Conservation (phyloP, 371 early-diverging fungal genomes). For the Batrachochytrium dendrobatidis region DNA sequence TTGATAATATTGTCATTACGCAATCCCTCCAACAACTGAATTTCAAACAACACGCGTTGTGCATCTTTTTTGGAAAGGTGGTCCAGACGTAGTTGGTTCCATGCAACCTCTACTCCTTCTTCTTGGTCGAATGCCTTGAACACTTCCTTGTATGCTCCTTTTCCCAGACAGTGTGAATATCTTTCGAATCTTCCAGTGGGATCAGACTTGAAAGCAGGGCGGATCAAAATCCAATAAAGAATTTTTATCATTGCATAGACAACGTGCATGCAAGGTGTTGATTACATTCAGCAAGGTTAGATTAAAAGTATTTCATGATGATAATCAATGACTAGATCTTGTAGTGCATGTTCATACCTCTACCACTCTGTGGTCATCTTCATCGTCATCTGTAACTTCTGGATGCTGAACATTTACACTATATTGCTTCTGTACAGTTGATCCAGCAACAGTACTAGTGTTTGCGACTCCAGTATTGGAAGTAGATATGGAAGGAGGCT, state of each 20-base stretch:
- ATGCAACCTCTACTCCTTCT: constrained; percentile 55
- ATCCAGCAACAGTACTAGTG: too few species aligned
- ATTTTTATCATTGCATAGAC: neutral
- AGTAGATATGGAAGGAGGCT: too few species aligned
- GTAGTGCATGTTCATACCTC: neutral
- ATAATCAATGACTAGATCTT: neutral
- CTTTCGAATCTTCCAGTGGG: neutral
- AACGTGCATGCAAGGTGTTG: too few species aligned
- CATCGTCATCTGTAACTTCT: neutral
- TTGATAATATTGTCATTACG: constrained; percentile 84
- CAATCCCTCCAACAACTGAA: constrained; percentile 61
- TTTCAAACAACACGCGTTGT: constrained; percentile 50
- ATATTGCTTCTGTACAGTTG: too few species aligned
- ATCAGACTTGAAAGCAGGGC: neutral
- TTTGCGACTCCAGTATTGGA: too few species aligned
- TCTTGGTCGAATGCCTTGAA: constrained; percentile 50
- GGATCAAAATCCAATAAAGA: neutral
- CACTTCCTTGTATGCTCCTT: constrained; percentile 55
- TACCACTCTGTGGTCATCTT: neutral
- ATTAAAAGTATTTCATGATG: too few species aligned
- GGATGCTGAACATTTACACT: neutral
- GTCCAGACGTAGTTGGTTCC: constrained; percentile 60
- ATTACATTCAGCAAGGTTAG: too few species aligned
- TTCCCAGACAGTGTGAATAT: constrained; percentile 28
- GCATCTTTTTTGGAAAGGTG: constrained; percentile 50